Percentiles rank a stretch among this genome's conserved stretches.
These are phyloP conservation scores for Fusarium mangiferae DNA, from an alignment of 2,329 filamentous ascomycete genomes.

Conservation along the genomic window DNA sequence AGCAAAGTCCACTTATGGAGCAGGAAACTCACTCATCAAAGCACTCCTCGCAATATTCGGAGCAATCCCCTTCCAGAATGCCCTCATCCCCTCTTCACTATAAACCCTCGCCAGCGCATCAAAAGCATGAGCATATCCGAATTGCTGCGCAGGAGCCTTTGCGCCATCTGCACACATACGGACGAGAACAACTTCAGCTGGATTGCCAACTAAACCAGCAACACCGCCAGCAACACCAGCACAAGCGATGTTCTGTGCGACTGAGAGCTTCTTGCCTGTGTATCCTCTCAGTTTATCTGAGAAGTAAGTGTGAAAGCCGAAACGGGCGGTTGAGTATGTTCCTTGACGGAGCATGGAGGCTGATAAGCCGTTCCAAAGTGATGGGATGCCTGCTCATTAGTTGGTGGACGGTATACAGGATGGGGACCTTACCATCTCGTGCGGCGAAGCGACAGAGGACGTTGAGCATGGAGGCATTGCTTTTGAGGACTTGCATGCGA, in stretches of 20 bases:
- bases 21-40: constrained; percentile 53
- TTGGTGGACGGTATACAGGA: rapidly evolving
- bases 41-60: constrained; percentile 56
- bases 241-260: constrained; percentile 50
- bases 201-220: constrained; percentile 58
- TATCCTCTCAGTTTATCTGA: constrained; percentile 43
- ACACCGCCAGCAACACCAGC: constrained; percentile 54
- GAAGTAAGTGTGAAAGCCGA: constrained; percentile 54
- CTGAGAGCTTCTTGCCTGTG: constrained; percentile 47
- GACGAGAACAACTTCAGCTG: constrained; percentile 56
- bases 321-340: constrained; percentile 57
- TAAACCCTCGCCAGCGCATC: constrained; percentile 40
- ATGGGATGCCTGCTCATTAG: constrained; percentile 49
- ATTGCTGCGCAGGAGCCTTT: constrained; percentile 49
- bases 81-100: constrained; percentile 52
- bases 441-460: constrained; percentile 52
- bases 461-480: constrained; percentile 53
- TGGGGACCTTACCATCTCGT: constrained; percentile 48
- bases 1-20: neutral
- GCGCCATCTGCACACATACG: constrained; percentile 60
- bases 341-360: constrained; percentile 57
- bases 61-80: constrained; percentile 52
- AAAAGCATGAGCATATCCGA: constrained; percentile 52
- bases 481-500: constrained; percentile 57
- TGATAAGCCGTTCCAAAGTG: constrained; percentile 56